phyloP scores from a whole-genome alignment of 768 basidiomycete species.

The Termitomyces sp. region DNA sequence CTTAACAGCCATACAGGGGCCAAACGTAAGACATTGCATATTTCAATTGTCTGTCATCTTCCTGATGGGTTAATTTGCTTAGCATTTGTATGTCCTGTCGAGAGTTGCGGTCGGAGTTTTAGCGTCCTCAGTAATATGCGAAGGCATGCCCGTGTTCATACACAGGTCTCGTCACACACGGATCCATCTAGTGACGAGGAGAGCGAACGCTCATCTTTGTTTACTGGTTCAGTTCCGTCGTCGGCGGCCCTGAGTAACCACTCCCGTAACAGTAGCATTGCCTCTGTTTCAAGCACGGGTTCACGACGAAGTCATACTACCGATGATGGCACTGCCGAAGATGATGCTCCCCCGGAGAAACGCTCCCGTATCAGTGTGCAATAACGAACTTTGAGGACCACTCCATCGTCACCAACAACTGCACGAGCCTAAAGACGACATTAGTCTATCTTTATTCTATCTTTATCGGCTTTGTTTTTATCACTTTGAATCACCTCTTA shows the following conservation, averaged over 20 bases:
- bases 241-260: conserved; percentile 1
- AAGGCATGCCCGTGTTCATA: conserved; percentile 75
- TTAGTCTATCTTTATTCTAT: conserved; percentile 13
- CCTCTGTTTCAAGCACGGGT: conserved; percentile 37
- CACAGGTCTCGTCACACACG: conserved; percentile 24
- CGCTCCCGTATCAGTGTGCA: conserved; percentile 23
- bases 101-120: conserved; percentile 76
- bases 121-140: conserved; percentile 90
- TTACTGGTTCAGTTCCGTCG: conserved; percentile 16
- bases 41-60: conserved; percentile 4
- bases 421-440: neutral
- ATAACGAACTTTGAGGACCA: conserved; percentile 2
- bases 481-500: neutral
- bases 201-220: conserved; percentile 27
- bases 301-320: conserved; percentile 37
- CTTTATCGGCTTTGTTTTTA: conserved; percentile 4
- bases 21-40: conserved; percentile 56
- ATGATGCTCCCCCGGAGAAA: conserved; percentile 27
- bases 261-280: conserved; percentile 27
- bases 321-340: conserved; percentile 26
- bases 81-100: conserved; percentile 76
- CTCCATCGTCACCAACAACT: neutral
- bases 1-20: conserved; percentile 83
- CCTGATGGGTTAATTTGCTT: conserved; percentile 13
- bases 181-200: conserved; percentile 45